Evolutionary conservation across 2,329 filamentous ascomycete genomes (phyloP).

Genomic region (Trichoderma sp.): DNA sequence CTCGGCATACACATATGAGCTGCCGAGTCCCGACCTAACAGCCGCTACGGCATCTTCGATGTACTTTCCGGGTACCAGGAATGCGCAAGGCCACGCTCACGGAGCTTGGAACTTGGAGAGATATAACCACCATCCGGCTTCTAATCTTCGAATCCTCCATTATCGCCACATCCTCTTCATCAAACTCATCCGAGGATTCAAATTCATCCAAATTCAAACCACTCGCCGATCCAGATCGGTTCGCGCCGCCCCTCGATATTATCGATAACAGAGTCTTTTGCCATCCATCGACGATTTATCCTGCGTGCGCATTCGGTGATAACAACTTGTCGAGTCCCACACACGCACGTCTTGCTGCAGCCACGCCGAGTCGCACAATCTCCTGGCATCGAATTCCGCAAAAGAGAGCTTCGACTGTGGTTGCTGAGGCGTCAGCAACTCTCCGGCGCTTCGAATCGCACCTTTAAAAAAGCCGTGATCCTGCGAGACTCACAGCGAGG

Average conservation of each 20-base stretch:
- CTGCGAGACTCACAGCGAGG: conserved; percentile 84
- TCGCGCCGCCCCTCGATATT: background rate
- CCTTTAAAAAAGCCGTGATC: conserved; percentile 95
- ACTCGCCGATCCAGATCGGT: too few species aligned
- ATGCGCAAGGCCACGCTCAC: background rate
- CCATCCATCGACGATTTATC: background rate
- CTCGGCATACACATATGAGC: background rate
- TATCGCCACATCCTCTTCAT: background rate
- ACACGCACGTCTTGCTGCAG: background rate
- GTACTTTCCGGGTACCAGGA: background rate
- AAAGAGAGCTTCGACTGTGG: background rate
- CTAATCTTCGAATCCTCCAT: background rate
- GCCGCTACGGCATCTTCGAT: background rate
- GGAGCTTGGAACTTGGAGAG: conserved; percentile 1
- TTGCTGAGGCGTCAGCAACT: conserved; percentile 16
- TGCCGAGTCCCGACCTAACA: background rate
- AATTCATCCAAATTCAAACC: background rate
- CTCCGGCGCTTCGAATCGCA: conserved; percentile 43
- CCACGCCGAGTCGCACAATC: conserved; percentile 2
- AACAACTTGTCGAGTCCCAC: conserved; percentile 4
- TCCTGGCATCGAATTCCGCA: background rate
- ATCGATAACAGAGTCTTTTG: background rate
- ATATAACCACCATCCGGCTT: conserved; percentile 4
- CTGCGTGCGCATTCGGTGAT: background rate
- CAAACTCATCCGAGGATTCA: background rate